Evolutionary conservation across 352 stramenopile genomes (phyloP).

Genomic region (Peronospora farinosa): DNA sequence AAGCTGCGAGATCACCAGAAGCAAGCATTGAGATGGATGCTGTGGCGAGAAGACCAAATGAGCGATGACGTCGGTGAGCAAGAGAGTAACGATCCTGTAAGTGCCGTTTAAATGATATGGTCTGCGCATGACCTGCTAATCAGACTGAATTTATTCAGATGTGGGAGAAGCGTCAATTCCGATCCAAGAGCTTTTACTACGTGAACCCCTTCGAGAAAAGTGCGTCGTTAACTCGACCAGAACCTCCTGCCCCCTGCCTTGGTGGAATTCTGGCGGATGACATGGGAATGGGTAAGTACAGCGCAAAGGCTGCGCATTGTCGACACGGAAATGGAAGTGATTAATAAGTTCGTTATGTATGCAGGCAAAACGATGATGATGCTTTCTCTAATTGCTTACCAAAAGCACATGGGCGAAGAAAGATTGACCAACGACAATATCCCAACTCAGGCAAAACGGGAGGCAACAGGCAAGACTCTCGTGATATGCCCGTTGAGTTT

Average conservation of each 20-base stretch:
- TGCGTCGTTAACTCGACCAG: conserved; percentile 50
- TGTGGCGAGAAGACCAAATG: conserved; percentile 63
- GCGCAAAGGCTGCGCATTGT: not conserved
- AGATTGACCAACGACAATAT: conserved; percentile 1
- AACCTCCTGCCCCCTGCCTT: conserved; percentile 49
- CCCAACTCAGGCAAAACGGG: conserved; percentile 4
- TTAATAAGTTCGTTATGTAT: conserved; percentile 3
- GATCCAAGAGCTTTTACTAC: conserved; percentile 49
- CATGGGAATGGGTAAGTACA: conserved; percentile 83
- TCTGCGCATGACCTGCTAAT: conserved; percentile 5
- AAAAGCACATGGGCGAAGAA: conserved; percentile 39
- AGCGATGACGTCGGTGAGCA: conserved; percentile 20
- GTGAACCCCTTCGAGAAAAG: conserved; percentile 81
- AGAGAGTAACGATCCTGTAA: conserved; percentile 44
- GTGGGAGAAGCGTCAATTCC: conserved; percentile 63
- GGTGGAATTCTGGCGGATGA: conserved; percentile 88
- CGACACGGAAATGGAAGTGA: not conserved
- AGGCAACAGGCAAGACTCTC: conserved; percentile 47
- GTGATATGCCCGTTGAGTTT: conserved; percentile 85
- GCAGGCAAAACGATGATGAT: conserved; percentile 81
- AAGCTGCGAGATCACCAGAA: conserved; percentile 77
- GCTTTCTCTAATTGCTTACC: conserved; percentile 51
- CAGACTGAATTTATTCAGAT: conserved; percentile 30
- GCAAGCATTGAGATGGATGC: conserved; percentile 80
- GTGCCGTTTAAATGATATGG: conserved; percentile 2